Evolutionary conservation across 2,329 filamentous ascomycete species (phyloP).

Genomic region (Ophiostoma australiae): DNA sequence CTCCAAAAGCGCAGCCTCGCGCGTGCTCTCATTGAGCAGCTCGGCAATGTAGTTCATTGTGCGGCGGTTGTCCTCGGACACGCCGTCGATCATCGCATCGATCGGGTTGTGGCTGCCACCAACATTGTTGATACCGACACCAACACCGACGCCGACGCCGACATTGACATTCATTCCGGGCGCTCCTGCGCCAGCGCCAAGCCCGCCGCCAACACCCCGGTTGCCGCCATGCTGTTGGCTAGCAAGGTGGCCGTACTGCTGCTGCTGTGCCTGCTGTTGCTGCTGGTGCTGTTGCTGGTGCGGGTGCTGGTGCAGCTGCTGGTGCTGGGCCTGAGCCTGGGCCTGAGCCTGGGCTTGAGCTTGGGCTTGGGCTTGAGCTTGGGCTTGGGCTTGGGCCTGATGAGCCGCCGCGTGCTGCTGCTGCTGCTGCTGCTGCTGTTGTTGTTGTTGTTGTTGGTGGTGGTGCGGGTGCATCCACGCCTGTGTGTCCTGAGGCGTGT

Average conservation of each 20-base stretch:
- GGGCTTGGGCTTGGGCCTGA: conserved; percentile 32
- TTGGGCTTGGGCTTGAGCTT: conserved; percentile 32
- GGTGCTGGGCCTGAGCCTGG: conserved; percentile 39
- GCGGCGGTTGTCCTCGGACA: conserved; percentile 85
- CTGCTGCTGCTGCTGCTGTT: conserved; percentile 35
- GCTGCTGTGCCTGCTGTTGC: conserved; percentile 55
- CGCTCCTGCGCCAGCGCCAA: conserved; percentile 38
- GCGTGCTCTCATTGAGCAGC: conserved; percentile 76
- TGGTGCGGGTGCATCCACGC: conserved; percentile 66
- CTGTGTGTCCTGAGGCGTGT: conserved; percentile 55
- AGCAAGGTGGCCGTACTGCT: conserved; percentile 70
- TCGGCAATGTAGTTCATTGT: conserved; percentile 93
- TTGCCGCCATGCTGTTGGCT: conserved; percentile 21
- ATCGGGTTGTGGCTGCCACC: conserved; percentile 55
- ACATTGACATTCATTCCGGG: conserved; percentile 31
- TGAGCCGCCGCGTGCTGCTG: conserved; percentile 19
- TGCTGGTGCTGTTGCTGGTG: conserved; percentile 60
- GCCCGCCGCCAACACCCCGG: conserved; percentile 36
- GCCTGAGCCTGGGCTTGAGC: conserved; percentile 49
- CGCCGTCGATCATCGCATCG: conserved; percentile 54
- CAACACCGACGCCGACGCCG: conserved; percentile 51
- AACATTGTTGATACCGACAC: conserved; percentile 32
- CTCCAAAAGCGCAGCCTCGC: conserved; percentile 88
- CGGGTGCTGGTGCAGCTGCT: conserved; percentile 60
- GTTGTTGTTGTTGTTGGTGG: conserved; percentile 51